Evolutionary conservation across 257 asterid genomes (phyloP).

Genomic region (Capsicum rhomboideum): DNA sequence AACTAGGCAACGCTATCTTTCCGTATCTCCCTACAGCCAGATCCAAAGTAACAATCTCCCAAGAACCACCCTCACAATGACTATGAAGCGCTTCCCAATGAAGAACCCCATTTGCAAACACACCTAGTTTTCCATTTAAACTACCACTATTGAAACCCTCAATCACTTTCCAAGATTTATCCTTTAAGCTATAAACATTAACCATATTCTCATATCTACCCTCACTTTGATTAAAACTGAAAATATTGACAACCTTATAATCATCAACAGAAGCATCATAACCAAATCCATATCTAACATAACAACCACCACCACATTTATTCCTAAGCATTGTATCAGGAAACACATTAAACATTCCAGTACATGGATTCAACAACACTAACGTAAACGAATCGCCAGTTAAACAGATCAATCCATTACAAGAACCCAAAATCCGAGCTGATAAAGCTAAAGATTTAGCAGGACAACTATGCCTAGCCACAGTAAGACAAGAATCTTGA

Average conservation of each 20-base stretch:
- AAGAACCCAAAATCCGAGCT: slow-evolving; percentile 35
- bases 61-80: not conserved
- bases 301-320: not conserved
- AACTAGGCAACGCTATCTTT: not conserved
- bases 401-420: slow-evolving; percentile 46
- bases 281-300: slow-evolving; percentile 35
- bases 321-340: slow-evolving; percentile 22
- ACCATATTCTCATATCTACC: not conserved
- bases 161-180: slow-evolving; percentile 14
- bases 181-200: slow-evolving; percentile 14
- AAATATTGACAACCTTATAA: slow-evolving; percentile 22
- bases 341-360: slow-evolving; percentile 23
- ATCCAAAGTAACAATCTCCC: slow-evolving; percentile 12
- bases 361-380: slow-evolving; percentile 40
- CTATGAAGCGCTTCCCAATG: slow-evolving; percentile 13
- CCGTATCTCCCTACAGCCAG: not conserved
- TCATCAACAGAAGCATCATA: slow-evolving; percentile 34
- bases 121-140: slow-evolving; percentile 1
- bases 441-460: not conserved
- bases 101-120: slow-evolving; percentile 12
- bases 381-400: slow-evolving; percentile 6
- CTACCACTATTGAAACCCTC: not conserved
- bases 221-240: not conserved
- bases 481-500: slow-evolving; percentile 12
- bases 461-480: not conserved